phyloP scores from a whole-genome alignment of 768 basidiomycete species.

The Flagelloscypha sp. region DNA sequence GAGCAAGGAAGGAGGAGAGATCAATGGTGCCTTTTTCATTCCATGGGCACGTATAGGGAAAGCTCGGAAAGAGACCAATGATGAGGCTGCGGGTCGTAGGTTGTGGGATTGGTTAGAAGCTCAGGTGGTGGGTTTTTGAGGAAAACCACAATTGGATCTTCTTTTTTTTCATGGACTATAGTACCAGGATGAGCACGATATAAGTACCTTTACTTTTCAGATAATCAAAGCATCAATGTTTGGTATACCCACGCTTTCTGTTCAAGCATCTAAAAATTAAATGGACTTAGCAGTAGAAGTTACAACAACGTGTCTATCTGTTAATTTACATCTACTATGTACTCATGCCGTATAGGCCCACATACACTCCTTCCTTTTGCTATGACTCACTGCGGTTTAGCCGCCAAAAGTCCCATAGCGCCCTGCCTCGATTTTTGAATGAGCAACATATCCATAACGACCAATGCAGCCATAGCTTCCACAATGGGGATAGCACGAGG shows the following conservation, averaged over 20 bases:
- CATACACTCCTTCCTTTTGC: neutral
- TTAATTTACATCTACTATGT: neutral
- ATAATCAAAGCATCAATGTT: too few species aligned
- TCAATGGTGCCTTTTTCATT: constrained; percentile 24
- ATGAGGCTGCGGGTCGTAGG: constrained; percentile 18
- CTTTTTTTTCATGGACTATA: too few species aligned
- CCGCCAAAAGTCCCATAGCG: constrained; percentile 70
- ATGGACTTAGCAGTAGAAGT: too few species aligned
- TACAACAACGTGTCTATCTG: too few species aligned
- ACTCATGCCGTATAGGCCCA: neutral
- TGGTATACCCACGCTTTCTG: too few species aligned
- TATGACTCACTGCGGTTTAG: too few species aligned
- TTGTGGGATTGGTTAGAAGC: constrained; percentile 26
- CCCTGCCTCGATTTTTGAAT: constrained; percentile 80
- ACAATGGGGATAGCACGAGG: constrained; percentile 97
- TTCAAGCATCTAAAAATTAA: too few species aligned
- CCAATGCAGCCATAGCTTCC: constrained; percentile 94
- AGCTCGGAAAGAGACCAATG: constrained; percentile 9
- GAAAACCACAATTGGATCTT: too few species aligned
- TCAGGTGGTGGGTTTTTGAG: too few species aligned
- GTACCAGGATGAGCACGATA: too few species aligned
- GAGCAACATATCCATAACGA: constrained; percentile 89
- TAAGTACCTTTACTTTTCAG: too few species aligned
- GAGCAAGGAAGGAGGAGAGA: constrained; percentile 10
- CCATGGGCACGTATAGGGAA: constrained; percentile 24